Evolutionary conservation across 2,329 filamentous ascomycete genomes (phyloP).

Genomic region (Pyrenophora graminea): DNA sequence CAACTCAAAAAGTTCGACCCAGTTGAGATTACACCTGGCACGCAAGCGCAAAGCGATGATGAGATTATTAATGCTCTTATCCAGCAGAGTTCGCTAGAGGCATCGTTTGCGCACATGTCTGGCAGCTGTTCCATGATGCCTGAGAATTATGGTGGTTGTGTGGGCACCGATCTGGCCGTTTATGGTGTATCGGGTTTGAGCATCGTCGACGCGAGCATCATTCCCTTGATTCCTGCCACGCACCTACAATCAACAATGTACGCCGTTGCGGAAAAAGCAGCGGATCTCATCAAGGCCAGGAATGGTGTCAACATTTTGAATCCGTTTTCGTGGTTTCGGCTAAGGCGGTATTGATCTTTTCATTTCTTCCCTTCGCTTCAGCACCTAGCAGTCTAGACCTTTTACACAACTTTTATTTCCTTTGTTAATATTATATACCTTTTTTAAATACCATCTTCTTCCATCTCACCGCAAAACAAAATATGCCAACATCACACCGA

Average conservation of each 20-base stretch:
- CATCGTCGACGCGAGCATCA: conserved; percentile 39
- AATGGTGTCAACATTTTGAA: background rate
- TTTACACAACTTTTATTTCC: background rate
- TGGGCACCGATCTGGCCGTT: conserved; percentile 27
- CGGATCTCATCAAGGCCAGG: conserved; percentile 36
- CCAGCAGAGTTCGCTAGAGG: conserved; percentile 15
- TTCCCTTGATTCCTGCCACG: conserved; percentile 35
- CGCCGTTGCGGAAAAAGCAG: conserved; percentile 39
- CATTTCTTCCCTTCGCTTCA: too few species aligned
- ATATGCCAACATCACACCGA: too few species aligned
- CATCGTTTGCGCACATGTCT: conserved; percentile 34
- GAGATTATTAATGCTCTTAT: conserved; percentile 28
- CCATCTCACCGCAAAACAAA: too few species aligned
- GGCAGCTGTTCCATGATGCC: conserved; percentile 39
- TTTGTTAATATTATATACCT: too few species aligned
- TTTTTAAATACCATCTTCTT: too few species aligned
- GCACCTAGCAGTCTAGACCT: background rate
- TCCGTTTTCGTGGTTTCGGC: background rate
- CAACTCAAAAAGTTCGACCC: conserved; percentile 40
- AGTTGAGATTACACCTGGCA: conserved; percentile 36
- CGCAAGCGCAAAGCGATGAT: conserved; percentile 29
- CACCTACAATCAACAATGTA: conserved; percentile 40
- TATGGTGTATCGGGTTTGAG: conserved; percentile 33
- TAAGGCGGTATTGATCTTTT: too few species aligned
- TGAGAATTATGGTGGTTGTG: conserved; percentile 32